Evolutionary conservation across 495 filamentous ascomycete species (phyloP), one percentile per base, ranked within the genome.

Genomic region (Copromyces sp.): DNA sequence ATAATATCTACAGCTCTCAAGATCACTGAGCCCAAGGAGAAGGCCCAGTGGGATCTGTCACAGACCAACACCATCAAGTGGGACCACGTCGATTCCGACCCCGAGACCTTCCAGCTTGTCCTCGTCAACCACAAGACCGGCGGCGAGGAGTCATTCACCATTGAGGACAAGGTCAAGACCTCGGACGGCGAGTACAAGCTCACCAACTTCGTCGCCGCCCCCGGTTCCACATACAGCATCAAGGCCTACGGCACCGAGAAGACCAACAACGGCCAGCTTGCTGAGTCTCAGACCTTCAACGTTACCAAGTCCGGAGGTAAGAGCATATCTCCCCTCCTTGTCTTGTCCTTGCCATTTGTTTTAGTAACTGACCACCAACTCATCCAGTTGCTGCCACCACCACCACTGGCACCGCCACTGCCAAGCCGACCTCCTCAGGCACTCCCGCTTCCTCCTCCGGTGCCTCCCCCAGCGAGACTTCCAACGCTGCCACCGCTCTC

Each of bases 251-350:
- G 71, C 75, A 41, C 72, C 39, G 38, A 37, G 17, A 53, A 45
- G 40, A 68, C 32, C 11, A 74, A 73, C 24, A 70, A 4, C 37
- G 74, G 75, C 32, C 71, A 76, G 69, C 39, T 78, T n/a, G 61
- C 73, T 29, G 75, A 78, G 72, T 73, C 73, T 20, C 68, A 73
- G 71, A 44, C 16, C 5, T 78, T 78, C 32, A 75, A 72, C 47
- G 75, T 78, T 14, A 73, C 73, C 72, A 77, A 77, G 74, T 77
- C 75, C 14, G 75, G 75, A 68, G 71, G 73, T 75, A 32, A 68
- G 70, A 69, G 5, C 24, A 65, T 0, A 65, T 24, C 9, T 5
- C 6, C 6, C 6, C 32, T 39, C 35, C 59, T 17, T 40, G 12
- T 12, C 24, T 24, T 24, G 24, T 9, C 16, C 39, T 14, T 45